phyloP scores from a whole-genome alignment of 352 stramenopile species.

The Globisporangium perplexum region DNA sequence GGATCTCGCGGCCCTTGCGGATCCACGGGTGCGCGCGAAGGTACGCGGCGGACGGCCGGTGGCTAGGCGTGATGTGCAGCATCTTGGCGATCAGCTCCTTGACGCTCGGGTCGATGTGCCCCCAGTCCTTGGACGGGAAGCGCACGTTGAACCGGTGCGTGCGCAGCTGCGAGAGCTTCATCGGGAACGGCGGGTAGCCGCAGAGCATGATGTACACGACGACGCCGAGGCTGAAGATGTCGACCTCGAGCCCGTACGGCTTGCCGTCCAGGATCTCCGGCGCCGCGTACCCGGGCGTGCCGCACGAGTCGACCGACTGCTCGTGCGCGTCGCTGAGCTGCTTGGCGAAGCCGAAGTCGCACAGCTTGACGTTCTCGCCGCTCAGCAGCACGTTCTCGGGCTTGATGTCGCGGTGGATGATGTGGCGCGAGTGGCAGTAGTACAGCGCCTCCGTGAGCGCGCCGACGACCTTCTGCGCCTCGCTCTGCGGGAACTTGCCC shows the following conservation, averaged over 20 bases:
- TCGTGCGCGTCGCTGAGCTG: slow-evolving; percentile 56
- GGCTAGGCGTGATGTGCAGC: slow-evolving; percentile 64
- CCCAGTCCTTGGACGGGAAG: slow-evolving; percentile 81
- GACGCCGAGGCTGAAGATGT: slow-evolving; percentile 88
- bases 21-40: slow-evolving; percentile 65
- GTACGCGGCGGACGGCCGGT: slow-evolving; percentile 52
- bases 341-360: slow-evolving; percentile 83
- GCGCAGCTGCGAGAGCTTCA: slow-evolving; percentile 82
- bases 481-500: slow-evolving; percentile 57
- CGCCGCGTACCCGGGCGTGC: slow-evolving; percentile 78
- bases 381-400: slow-evolving; percentile 83
- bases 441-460: slow-evolving; percentile 85
- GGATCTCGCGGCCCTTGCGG: slow-evolving; percentile 30
- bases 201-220: slow-evolving; percentile 87
- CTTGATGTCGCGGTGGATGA: slow-evolving; percentile 86
- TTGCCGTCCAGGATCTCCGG: slow-evolving; percentile 82
- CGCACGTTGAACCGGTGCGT: slow-evolving; percentile 79
- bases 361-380: slow-evolving; percentile 73
- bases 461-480: slow-evolving; percentile 62
- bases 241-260: slow-evolving; percentile 77
- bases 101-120: slow-evolving; percentile 43
- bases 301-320: slow-evolving; percentile 74
- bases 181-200: slow-evolving; percentile 83
- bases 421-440: slow-evolving; percentile 89
- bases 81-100: slow-evolving; percentile 79